These are phyloP conservation scores for Cichorium intybus DNA, from an alignment of 140 eudicot species.

Conservation along the genomic window DNA sequence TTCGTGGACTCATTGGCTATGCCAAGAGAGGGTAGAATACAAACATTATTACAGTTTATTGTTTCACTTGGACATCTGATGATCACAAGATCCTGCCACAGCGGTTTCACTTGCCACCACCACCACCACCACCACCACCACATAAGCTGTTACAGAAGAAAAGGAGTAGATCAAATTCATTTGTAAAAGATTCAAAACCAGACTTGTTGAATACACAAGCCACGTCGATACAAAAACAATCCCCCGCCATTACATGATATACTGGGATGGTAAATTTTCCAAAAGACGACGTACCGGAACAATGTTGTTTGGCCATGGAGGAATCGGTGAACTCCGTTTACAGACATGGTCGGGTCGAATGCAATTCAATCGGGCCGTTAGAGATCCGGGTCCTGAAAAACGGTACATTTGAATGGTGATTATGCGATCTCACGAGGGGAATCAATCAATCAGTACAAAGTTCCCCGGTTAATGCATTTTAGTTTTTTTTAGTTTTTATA, in stretches of 20 bases:
- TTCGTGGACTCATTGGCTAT: too few species aligned
- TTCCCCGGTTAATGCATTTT: too few species aligned
- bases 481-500: too few species aligned
- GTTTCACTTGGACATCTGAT: too few species aligned
- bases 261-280: constrained; percentile 58
- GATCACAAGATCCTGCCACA: too few species aligned
- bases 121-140: too few species aligned
- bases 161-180: too few species aligned
- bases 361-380: constrained; percentile 69
- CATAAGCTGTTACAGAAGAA: too few species aligned
- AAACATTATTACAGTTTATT: too few species aligned
- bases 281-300: constrained; percentile 32
- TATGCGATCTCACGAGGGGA: constrained; percentile 84
- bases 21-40: too few species aligned
- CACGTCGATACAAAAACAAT: constrained; percentile 65
- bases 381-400: constrained; percentile 73
- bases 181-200: constrained; percentile 54
- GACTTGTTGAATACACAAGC: constrained; percentile 79
- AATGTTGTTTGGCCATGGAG: constrained; percentile 76
- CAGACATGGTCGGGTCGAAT: constrained; percentile 83
- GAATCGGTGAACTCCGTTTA: constrained; percentile 72
- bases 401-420: constrained; percentile 78
- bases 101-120: too few species aligned
- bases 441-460: constrained; percentile 80
- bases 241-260: constrained; percentile 79